Base-by-base conservation (phyloP, 768 basidiomycete species). In the Clathrus columnatus region DNA sequence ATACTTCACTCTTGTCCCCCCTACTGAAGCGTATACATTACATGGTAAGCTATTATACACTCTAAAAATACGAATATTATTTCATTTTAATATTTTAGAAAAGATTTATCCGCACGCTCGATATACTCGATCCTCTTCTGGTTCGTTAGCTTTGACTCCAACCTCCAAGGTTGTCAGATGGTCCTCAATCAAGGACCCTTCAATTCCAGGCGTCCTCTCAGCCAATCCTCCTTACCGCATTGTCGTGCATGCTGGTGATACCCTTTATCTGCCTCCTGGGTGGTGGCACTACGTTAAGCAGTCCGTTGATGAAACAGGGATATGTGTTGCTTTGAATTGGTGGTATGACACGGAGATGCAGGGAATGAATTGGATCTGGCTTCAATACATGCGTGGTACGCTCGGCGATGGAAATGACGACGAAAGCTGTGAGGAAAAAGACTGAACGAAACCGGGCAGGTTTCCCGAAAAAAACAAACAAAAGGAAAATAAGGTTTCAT, bases 241-340 rank as follows among this genome's bases (percentile, higher is more conserved):
- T 23, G 80, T 79, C 0, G 64, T 96, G 6, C 59, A 70, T 4
- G 78, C 80, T 5, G 92, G 93, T 3, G 86, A 94, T 60, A 83
- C 85, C 0, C 69, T 96, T 18, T 95, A 91, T 68, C 79, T 96
- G 18, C 94, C 94, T n/a, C 79, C 85, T 4, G 85, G 90, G 0
- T 96, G 94, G 94, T 95, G 87, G 85, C 93, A 95, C 65, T 79
- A 89, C 63, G 91, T 95, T 30, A 75, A 81, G 41, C 93, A 96
- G 65, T 72, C 77, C 3, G 77, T 75, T 3, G 72, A 75, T 57
- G 71, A 74, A 21, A 82, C 79, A 1, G 62, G 60, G 17, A 52
- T 59, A 10, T 56, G 56, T 23, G 80, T 91, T 57, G 87, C 88
- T 1, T 62, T 89, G 20, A 93, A 93, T 63, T 91, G 87, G 83